These are phyloP conservation scores for Lumnitzera littorea DNA, from an alignment of 345 rosid species.

Conservation along the genomic window DNA sequence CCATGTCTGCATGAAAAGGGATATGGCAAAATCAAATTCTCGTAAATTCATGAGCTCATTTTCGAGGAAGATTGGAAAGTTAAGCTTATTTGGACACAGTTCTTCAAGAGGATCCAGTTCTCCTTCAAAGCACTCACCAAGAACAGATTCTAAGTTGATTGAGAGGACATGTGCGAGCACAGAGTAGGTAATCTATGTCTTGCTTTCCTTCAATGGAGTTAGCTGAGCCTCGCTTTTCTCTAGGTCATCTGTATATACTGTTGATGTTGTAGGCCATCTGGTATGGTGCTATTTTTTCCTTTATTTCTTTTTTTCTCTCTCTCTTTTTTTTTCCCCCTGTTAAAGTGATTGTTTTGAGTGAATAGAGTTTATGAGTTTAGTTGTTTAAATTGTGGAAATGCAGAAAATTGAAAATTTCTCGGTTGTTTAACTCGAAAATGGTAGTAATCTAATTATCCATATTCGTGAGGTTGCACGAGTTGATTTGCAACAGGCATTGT, in stretches of 20 bases:
- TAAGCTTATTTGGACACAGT: conserved; percentile 70
- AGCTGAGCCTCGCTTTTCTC: not conserved
- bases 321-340: no score
- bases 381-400: no score
- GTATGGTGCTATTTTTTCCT: conserved; percentile 12
- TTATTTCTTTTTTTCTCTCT: no score
- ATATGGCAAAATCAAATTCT: conserved; percentile 85
- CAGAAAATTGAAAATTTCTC: no score
- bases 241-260: not conserved
- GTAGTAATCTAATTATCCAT: no score
- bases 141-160: conserved; percentile 38
- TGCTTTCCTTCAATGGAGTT: not conserved
- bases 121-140: conserved; percentile 76
- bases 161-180: conserved; percentile 20
- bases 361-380: no score
- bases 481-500: no score
- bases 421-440: no score
- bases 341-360: no score
- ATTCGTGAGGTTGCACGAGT: no score
- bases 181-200: conserved; percentile 6
- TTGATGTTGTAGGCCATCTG: conserved; percentile 16
- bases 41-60: conserved; percentile 78
- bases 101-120: conserved; percentile 93
- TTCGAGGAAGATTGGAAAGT: conserved; percentile 78
- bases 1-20: conserved; percentile 94